Conservation (phyloP, 2,329 filamentous ascomycete genomes). For the Delphinella strobiligena region DNA sequence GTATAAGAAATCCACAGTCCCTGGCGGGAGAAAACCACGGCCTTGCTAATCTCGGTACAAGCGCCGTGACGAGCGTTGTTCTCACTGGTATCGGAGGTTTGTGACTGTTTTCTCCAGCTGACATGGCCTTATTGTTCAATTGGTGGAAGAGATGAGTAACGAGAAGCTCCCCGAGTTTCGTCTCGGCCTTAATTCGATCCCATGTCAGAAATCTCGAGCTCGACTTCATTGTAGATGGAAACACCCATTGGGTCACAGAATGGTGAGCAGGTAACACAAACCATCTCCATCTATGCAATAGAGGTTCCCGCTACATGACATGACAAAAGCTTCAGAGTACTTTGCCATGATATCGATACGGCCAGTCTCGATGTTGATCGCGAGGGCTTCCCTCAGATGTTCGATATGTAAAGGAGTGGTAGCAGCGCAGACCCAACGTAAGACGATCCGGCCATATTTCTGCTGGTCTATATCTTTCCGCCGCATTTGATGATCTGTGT, state of each 20-base stretch:
- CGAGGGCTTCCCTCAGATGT: conserved; percentile 1
- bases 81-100: no score
- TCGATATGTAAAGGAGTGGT: conserved; percentile 2
- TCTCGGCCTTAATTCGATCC: no score
- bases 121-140: no score
- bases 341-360: neutral
- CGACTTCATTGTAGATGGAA: no score
- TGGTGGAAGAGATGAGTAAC: no score
- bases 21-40: no score
- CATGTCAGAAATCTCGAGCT: no score
- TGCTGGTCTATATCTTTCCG: neutral
- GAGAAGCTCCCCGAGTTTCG: no score
- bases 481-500: neutral
- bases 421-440: conserved; percentile 1
- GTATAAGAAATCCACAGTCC: no score
- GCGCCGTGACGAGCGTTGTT: no score
- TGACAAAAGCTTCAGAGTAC: neutral
- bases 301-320: conserved; percentile 3
- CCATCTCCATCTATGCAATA: neutral
- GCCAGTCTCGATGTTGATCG: neutral
- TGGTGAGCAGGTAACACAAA: conserved; percentile 5
- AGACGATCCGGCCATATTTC: neutral
- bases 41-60: no score
- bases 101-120: no score
- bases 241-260: conserved; percentile 5